A percentile compares a stretch with the other conserved stretches of the same genome.
Conservation (phyloP, 2,329 filamentous ascomycete genomes). For the Neonectria neomacrospora region DNA sequence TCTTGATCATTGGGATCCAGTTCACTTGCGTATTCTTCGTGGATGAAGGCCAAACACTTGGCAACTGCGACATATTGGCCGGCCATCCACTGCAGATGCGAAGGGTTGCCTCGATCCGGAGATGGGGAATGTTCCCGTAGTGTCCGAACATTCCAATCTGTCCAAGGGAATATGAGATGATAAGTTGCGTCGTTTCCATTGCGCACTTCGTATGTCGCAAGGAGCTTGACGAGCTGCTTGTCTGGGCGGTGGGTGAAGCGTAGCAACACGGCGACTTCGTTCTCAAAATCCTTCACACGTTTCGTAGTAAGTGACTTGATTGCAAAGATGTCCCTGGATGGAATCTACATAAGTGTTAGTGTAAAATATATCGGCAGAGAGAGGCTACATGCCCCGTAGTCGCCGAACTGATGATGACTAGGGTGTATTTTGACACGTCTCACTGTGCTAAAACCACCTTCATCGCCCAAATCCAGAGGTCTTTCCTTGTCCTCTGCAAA, state of each 20-base stretch:
- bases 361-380: no score
- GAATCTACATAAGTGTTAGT: neutral
- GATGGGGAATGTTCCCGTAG: neutral
- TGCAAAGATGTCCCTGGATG: neutral
- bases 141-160: neutral
- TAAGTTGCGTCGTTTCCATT: neutral
- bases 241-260: neutral
- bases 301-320: neutral
- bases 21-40: neutral
- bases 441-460: neutral
- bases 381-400: neutral
- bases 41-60: neutral
- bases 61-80: neutral
- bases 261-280: neutral
- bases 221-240: slow-evolving; percentile 1
- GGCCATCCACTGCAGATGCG: neutral
- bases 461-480: neutral
- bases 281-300: neutral
- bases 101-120: neutral
- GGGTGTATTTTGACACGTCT: neutral
- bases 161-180: slow-evolving; percentile 8
- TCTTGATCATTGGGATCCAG: neutral
- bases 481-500: neutral
- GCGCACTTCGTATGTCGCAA: slow-evolving; percentile 1
- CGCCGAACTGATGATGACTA: neutral